These are phyloP conservation scores for Salvia rosmarinus DNA, from an alignment of 257 asterid genomes.

Conservation along the genomic window DNA sequence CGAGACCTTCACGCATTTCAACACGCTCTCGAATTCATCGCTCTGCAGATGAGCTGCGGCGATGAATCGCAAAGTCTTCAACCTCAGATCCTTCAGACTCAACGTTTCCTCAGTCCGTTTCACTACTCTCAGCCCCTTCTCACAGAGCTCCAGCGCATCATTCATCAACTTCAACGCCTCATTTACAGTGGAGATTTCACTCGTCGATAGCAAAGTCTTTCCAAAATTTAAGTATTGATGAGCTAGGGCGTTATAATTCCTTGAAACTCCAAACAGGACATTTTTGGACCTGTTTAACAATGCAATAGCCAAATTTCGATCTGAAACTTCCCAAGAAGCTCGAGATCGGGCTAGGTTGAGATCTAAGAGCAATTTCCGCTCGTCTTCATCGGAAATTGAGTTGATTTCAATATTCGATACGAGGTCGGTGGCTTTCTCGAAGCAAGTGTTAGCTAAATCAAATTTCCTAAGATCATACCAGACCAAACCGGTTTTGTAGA, in stretches of 20 bases:
- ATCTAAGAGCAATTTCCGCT: constrained; percentile 68
- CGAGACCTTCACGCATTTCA: constrained; percentile 88
- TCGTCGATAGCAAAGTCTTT: constrained; percentile 57
- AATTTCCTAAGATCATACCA: constrained; percentile 71
- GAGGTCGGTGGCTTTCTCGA: constrained; percentile 90
- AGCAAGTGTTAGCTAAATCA: constrained; percentile 78
- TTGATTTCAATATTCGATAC: constrained; percentile 55
- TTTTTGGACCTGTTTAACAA: constrained; percentile 82
- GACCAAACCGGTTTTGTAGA: constrained; percentile 78
- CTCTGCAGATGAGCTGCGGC: constrained; percentile 92
- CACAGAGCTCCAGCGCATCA: constrained; percentile 87
- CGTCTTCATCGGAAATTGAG: constrained; percentile 57
- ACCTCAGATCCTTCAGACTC: constrained; percentile 76
- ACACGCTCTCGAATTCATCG: constrained; percentile 84
- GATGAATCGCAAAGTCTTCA: constrained; percentile 83
- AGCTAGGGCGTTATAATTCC: constrained; percentile 66
- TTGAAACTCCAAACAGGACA: constrained; percentile 64
- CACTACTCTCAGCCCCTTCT: constrained; percentile 87
- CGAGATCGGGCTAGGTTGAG: constrained; percentile 78
- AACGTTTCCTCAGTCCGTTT: constrained; percentile 70
- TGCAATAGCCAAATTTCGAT: constrained; percentile 65
- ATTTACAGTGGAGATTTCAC: constrained; percentile 56
- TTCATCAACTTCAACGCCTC: constrained; percentile 89
- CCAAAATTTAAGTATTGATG: constrained; percentile 82
- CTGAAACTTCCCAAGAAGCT: constrained; percentile 85